Base-by-base conservation (phyloP, 345 rosid genomes). In the Arabidopsis suecica region DNA sequence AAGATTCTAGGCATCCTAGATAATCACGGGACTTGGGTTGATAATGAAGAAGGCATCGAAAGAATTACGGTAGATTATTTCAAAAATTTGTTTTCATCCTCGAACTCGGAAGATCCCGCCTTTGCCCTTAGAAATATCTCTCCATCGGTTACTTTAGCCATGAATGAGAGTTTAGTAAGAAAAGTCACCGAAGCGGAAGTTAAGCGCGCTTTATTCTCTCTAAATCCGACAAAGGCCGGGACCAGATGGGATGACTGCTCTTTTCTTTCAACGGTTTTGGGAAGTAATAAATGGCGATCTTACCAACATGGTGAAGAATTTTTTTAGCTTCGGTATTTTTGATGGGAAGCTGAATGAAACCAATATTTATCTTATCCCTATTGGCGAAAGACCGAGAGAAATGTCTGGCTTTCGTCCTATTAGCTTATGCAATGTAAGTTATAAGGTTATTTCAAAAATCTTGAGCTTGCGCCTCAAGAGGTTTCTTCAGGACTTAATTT, bases 131-230 rank as follows among this genome's bases (percentile, higher is more conserved):
- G 6, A 1, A 6, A 42, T 3, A 12, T 42, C 0, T 1, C 48
- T 0, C 4, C 6, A 0, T 0, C 1, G 0, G 48, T 42, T 5
- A 12, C 48, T 0, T 0, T 6, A 0, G 2, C 0, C 0, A 42
- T 42, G 48, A 42, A 42, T 3, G 12, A 42, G 5, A 3, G 1
- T 3, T 13, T 11, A 0, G 9, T 8, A 1, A 12, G 5, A 1
- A n/a, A 3, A 1, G 14, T 41, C 5, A 41, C 47, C 0, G n/a
- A 13, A 3, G 47, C 3, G 1, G 47, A 41, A 12, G 47, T 41
- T 0, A 41, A 41, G 3, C 0, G 47, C 12, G 47, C 47, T 0
- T 11, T 41, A 0, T 41, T 41, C n/a, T 11, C n/a, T 1, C 1
- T 41, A 4, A 12, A 41, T 4, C n/a, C 1, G 1, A 1, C n/a